Conservation (phyloP, 176 grass and related monocot genomes). For the Triticum timopheevii region DNA sequence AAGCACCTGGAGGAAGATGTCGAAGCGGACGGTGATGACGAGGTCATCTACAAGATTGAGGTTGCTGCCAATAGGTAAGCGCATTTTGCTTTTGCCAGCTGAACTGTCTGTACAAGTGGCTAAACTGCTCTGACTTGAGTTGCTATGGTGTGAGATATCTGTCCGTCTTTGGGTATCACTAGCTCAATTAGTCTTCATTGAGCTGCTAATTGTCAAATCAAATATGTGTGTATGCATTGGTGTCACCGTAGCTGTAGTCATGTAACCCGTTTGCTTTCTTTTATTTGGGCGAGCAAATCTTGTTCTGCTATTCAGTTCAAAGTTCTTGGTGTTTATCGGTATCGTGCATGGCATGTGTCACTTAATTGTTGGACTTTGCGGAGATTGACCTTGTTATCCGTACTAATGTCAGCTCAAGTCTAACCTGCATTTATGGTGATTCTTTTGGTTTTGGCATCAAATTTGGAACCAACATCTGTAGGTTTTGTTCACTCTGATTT, state of each 20-base stretch:
- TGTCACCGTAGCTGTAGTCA: neutral
- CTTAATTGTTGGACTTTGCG: neutral
- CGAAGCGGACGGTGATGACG: constrained; percentile 55
- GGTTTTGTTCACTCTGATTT: neutral
- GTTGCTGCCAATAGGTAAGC: constrained; percentile 79
- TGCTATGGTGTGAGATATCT: neutral
- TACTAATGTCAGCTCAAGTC: neutral
- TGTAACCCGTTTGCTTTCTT: neutral
- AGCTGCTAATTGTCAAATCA: neutral
- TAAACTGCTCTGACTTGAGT: neutral
- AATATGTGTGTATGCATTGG: neutral
- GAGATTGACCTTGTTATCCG: neutral
- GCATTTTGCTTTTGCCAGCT: neutral
- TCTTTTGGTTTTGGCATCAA: neutral
- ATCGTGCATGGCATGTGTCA: neutral
- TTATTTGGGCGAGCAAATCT: neutral
- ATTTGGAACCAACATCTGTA: neutral
- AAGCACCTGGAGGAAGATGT: constrained; percentile 73
- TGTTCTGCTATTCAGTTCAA: neutral
- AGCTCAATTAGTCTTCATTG: constrained; percentile 12
- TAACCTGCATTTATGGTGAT: neutral
- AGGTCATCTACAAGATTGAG: constrained; percentile 98
- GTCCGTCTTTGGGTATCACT: neutral
- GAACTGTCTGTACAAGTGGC: neutral
- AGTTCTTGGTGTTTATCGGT: neutral